A percentile compares a stretch with the other conserved stretches of the same genome.
phyloP scores from a whole-genome alignment of 208 protist species.

The Crithidia thermophila region DNA sequence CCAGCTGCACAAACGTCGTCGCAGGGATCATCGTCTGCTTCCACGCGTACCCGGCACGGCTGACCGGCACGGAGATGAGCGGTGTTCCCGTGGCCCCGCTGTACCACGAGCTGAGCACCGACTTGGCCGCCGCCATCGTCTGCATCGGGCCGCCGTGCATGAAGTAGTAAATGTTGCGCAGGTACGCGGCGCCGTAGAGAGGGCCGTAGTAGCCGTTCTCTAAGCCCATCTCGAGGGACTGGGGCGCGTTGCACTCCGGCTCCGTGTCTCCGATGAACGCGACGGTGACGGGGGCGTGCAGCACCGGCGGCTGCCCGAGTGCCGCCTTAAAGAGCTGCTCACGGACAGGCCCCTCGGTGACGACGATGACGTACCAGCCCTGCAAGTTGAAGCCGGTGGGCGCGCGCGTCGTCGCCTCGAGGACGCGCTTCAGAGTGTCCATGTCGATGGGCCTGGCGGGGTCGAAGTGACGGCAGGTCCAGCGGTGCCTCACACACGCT shows the following conservation, averaged over 20 bases:
- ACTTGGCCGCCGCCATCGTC: conserved; percentile 58
- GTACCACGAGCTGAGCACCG: conserved; percentile 54
- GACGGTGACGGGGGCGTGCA: conserved; percentile 66
- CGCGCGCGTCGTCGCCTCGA: conserved; percentile 56
- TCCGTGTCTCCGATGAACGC: conserved; percentile 80
- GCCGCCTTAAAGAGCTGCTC: conserved; percentile 52
- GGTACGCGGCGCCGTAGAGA: conserved; percentile 50
- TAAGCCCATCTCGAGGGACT: conserved; percentile 63
- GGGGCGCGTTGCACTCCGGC: conserved; percentile 63
- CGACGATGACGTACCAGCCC: conserved; percentile 84
- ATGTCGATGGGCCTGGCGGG: conserved; percentile 35
- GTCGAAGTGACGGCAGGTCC: conserved; percentile 71
- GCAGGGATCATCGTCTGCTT: conserved; percentile 91
- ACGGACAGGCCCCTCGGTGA: conserved; percentile 46
- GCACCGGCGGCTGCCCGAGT: conserved; percentile 72
- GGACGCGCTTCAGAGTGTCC: conserved; percentile 43
- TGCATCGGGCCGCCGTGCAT: conserved; percentile 68
- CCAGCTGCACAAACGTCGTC: conserved; percentile 73
- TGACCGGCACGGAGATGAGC: conserved; percentile 71
- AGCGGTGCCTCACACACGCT: conserved; percentile 38
- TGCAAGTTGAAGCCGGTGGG: conserved; percentile 89
- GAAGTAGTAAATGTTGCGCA: conserved; percentile 76
- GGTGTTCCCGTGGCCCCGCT: conserved; percentile 51
- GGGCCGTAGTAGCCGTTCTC: conserved; percentile 56
- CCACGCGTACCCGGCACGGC: conserved; percentile 75